Base-by-base conservation (phyloP, 768 basidiomycete species). In the Suillus fuscotomentosus region DNA sequence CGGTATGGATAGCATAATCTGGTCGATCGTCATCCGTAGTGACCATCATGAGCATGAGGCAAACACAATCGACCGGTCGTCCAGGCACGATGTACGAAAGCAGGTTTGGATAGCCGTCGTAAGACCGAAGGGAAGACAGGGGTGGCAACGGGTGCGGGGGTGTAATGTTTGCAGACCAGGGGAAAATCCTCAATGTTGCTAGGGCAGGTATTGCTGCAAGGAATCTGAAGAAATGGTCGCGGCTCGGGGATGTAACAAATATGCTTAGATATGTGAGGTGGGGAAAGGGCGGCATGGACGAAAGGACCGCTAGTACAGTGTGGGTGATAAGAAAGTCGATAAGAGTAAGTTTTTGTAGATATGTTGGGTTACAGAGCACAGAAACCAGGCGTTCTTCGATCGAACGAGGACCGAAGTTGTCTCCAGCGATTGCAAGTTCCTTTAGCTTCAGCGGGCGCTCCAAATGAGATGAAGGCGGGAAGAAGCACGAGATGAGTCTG, bases 121-220 rank as follows among this genome's bases (percentile, higher is more conserved):
- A 59, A 27, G 41, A 59, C 41, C 24, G 57, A 59, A 59, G 42
- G 41, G 27, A 59, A 59, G 57, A 42, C 24, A 59, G 41, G 41
- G 57, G 41, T 42, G 57, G 57, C 24, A 59, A 59, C 17, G 57
- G 41, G 5, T 31, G 41, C 1, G 10, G 17, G 3, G 57, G 57
- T 9, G 24, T 59, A 41, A 59, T 59, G 17, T 59, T 20, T 10
- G 24, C 57, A 42, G 57, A 59, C 57, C 24, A 59, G 17, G 57
- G 57, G 11, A 42, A 42, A 7, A 59, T 59, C 24, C 17, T 59
- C 17, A 59, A 31, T 42, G 41, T 42, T 27, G 39, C 4, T 20
- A 59, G 24, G 17, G 57, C 17, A 1, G 57, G 57, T 42, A 2
- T 27, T 20, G 57, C 17, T 20, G 39, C 27, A 42, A 59, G 57